Evolutionary conservation across 2,329 filamentous ascomycete species (phyloP).

Genomic region (Stachybotrys chlorohalonatus): DNA sequence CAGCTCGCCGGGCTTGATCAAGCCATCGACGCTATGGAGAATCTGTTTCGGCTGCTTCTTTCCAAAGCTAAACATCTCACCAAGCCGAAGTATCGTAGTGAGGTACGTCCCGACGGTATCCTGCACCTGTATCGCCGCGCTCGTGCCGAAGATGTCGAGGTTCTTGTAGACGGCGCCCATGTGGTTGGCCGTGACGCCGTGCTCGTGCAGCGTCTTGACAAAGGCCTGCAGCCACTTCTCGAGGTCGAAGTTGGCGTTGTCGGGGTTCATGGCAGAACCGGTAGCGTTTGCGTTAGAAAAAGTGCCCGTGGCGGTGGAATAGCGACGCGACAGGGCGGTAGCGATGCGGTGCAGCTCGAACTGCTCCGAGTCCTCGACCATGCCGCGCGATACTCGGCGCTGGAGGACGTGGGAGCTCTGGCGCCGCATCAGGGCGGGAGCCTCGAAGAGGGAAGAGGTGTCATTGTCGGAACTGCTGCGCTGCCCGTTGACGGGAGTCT

Average conservation of each 20-base stretch:
- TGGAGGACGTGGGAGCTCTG: neutral
- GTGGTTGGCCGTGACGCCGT: slow-evolving; percentile 42
- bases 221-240: slow-evolving; percentile 31
- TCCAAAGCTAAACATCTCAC: slow-evolving; percentile 42
- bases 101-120: slow-evolving; percentile 54
- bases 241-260: slow-evolving; percentile 28
- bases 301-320: slow-evolving; percentile 12
- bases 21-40: slow-evolving; percentile 53
- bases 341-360: slow-evolving; percentile 29
- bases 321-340: slow-evolving; percentile 26
- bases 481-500: no score
- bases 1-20: slow-evolving; percentile 57
- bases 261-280: slow-evolving; percentile 27
- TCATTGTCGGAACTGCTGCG: no score
- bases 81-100: slow-evolving; percentile 45
- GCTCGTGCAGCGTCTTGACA: slow-evolving; percentile 36
- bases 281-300: slow-evolving; percentile 9
- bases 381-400: slow-evolving; percentile 2
- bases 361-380: slow-evolving; percentile 23
- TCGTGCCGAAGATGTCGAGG: slow-evolving; percentile 58
- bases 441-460: neutral
- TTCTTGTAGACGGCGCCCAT: slow-evolving; percentile 57
- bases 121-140: slow-evolving; percentile 59
- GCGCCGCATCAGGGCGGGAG: neutral
- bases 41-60: slow-evolving; percentile 47